Evolutionary conservation across 2,329 filamentous ascomycete species (phyloP).

Genomic region (Calonectria pseudoturangicola): DNA sequence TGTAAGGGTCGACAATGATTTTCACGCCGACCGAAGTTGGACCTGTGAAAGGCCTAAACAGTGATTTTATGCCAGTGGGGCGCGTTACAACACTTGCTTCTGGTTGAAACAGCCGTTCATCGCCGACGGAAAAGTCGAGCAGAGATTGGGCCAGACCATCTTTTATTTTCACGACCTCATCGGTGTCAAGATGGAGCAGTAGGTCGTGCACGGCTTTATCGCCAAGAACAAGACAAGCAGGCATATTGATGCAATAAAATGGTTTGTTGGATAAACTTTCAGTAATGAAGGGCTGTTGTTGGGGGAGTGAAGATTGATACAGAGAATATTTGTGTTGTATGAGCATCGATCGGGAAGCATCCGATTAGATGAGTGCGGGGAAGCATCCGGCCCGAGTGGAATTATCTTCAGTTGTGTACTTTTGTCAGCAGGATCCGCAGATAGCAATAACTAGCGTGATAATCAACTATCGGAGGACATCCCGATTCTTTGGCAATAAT

Average conservation of each 20-base stretch:
- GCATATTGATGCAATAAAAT: constrained; percentile 14
- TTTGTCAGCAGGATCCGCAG: neutral
- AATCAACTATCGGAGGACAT: neutral
- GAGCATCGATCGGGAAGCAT: neutral
- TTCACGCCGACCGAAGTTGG: constrained; percentile 49
- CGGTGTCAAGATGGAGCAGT: constrained; percentile 42
- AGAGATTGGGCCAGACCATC: constrained; percentile 40
- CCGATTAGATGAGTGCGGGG: constrained; percentile 5
- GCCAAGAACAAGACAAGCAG: constrained; percentile 40
- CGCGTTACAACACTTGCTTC: constrained; percentile 46
- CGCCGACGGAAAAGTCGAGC: constrained; percentile 41
- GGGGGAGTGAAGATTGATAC: neutral
- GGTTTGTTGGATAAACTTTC: too few species aligned
- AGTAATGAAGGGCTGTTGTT: neutral
- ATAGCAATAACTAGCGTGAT: neutral
- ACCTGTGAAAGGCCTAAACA: constrained; percentile 52
- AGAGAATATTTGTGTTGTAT: neutral
- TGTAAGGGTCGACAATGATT: constrained; percentile 49
- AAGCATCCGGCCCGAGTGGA: neutral
- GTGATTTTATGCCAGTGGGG: constrained; percentile 49
- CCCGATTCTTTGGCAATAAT: neutral
- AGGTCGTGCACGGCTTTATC: constrained; percentile 44
- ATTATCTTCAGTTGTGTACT: neutral
- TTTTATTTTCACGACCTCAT: constrained; percentile 43
- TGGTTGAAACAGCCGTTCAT: constrained; percentile 50